These are phyloP conservation scores for Phytophthora foliorum DNA, from an alignment of 352 stramenopile species.

Conservation along the genomic window DNA sequence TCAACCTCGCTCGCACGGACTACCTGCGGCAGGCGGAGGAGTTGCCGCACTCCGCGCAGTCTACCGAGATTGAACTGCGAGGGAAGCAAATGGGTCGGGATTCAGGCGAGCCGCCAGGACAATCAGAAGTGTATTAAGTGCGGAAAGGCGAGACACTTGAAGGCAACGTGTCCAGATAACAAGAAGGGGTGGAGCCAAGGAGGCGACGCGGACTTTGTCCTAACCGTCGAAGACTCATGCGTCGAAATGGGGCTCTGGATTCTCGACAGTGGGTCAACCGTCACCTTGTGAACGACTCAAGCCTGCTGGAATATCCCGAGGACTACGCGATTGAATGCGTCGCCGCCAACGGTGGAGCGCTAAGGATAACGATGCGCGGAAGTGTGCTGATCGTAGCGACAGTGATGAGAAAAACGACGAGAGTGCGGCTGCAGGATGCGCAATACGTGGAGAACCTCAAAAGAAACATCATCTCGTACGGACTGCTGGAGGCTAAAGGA, in stretches of 20 bases:
- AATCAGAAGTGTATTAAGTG: conserved; percentile 18
- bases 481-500: conserved; percentile 22
- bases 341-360: not conserved
- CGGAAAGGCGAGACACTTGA: conserved; percentile 2
- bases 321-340: conserved; percentile 18
- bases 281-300: conserved; percentile 24
- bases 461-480: conserved; percentile 34
- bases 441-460: conserved; percentile 17
- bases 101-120: not conserved
- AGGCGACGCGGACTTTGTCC: conserved; percentile 6
- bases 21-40: conserved; percentile 30
- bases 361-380: conserved; percentile 6
- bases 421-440: conserved; percentile 10
- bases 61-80: conserved; percentile 8
- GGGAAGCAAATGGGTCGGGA: conserved; percentile 4
- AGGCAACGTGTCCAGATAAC: conserved; percentile 1
- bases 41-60: conserved; percentile 29
- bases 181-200: not conserved
- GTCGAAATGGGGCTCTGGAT: conserved; percentile 6
- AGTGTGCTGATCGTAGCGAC: conserved; percentile 11
- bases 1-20: conserved; percentile 12
- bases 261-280: conserved; percentile 12
- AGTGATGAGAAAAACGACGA: conserved; percentile 3
- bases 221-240: not conserved
- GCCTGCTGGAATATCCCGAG: conserved; percentile 7